Base-by-base conservation (phyloP, 2,329 filamentous ascomycete species). In the Elsinoe fawcettii region DNA sequence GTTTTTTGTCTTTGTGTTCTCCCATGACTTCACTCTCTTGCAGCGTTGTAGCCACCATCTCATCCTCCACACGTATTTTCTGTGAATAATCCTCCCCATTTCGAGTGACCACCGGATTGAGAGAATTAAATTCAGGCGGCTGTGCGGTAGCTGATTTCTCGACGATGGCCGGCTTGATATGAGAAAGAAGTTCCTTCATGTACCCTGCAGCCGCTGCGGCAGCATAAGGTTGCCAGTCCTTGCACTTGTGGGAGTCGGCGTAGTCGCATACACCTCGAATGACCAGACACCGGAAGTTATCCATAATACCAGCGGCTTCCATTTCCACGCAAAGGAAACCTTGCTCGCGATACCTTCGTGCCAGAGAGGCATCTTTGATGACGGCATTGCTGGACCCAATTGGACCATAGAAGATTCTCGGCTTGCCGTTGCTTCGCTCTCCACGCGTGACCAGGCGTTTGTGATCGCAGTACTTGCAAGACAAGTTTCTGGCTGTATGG, bases 241-340 rank as follows among this genome's bases (percentile, higher is more conserved):
- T 58, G 22, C 58, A 53, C 34, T 62, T 62, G 30, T 62, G 60
- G 4, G 25, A 36, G 20, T 62, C 61, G 8, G 61, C 53, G 41
- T 61, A 62, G 23, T 62, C 61, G 49, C 59, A 61, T 11, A 61
- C 51, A 2, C 58, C 58, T 3, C 58, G 55, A 23, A 62, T 61
- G 22, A 62, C 37, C 8, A 62, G 3, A 32, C 44, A 55, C 1
- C 56, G 59, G 4, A 62, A 30, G 39, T 46, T 30, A 11, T 61
- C 58, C 60, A 58, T 59, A 1, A 59, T 22, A 36, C 59, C 59
- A 18, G 59, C 59, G 16, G 60, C 61, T 43, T 64, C 65, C 58
- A 60, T 62, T 30, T 62, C 61, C 18, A 62, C 56, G 6, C 55
- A 58, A 22, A 59, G 54, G 7, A 59, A 43, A 12, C 53, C 20